Evolutionary conservation across 495 filamentous ascomycete species (phyloP).

Genomic region (Evansstolkia leycettana): DNA sequence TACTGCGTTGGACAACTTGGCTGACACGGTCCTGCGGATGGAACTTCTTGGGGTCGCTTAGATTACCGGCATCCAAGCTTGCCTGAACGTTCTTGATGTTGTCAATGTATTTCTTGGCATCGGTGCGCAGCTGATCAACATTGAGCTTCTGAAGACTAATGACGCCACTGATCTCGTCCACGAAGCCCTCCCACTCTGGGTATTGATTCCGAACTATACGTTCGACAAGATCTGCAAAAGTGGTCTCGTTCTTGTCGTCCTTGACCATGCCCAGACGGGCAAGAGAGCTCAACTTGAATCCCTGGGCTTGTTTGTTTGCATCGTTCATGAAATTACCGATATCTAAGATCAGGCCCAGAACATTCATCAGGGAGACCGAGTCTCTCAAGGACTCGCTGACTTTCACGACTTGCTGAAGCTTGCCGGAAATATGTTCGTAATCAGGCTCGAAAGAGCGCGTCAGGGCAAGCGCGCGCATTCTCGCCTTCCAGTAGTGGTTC

Average conservation of each 20-base stretch:
- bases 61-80: constrained; percentile 84
- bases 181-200: constrained; percentile 85
- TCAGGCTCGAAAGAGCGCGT: constrained; percentile 79
- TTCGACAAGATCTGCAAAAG: constrained; percentile 93
- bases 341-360: constrained; percentile 88
- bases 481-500: constrained; percentile 96
- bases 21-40: constrained; percentile 93
- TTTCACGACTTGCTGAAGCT: constrained; percentile 66
- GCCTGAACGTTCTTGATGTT: constrained; percentile 89
- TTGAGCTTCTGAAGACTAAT: constrained; percentile 82
- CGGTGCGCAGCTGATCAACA: constrained; percentile 76
- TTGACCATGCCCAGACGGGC: constrained; percentile 93
- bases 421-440: constrained; percentile 79
- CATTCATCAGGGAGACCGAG: constrained; percentile 86
- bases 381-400: constrained; percentile 84
- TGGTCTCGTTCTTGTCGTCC: constrained; percentile 96
- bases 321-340: constrained; percentile 99
- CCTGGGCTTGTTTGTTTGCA: constrained; percentile 91
- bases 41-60: constrained; percentile 95
- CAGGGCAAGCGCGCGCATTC: constrained; percentile 80
- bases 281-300: constrained; percentile 96
- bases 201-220: constrained; percentile 94
- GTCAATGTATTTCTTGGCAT: constrained; percentile 89
- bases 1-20: constrained; percentile 79
- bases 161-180: constrained; percentile 74